Conservation (phyloP, 2,329 filamentous ascomycete genomes). For the Metarhizium anisopliae region DNA sequence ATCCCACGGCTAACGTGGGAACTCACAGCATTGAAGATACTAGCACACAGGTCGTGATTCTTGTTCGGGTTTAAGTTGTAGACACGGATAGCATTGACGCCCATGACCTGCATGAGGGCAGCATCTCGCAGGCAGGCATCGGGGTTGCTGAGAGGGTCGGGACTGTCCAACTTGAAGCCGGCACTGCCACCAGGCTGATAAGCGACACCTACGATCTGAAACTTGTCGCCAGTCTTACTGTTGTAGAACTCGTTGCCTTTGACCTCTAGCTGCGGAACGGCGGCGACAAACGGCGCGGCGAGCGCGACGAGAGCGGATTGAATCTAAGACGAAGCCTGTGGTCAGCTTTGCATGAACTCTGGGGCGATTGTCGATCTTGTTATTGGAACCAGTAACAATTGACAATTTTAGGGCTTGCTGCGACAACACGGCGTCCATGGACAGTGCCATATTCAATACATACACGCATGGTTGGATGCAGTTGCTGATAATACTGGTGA, state of each 20-base stretch:
- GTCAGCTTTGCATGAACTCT: background rate
- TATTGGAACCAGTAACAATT: background rate
- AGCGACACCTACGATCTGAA: constrained; percentile 59
- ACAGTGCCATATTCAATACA: constrained; percentile 2
- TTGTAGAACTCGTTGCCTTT: constrained; percentile 52
- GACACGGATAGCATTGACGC: constrained; percentile 60
- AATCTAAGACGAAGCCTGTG: constrained; percentile 15
- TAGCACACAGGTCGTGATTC: constrained; percentile 59
- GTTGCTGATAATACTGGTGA: background rate
- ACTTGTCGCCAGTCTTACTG: constrained; percentile 46
- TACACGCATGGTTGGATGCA: constrained; percentile 11
- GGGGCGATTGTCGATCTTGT: background rate
- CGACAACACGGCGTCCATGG: background rate
- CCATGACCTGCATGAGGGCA: constrained; percentile 54
- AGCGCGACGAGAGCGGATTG: constrained; percentile 42
- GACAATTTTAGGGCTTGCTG: background rate
- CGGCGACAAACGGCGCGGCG: constrained; percentile 42
- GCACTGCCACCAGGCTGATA: constrained; percentile 61
- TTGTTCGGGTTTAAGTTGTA: constrained; percentile 58
- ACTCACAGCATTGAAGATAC: constrained; percentile 54
- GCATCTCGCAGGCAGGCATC: constrained; percentile 54
- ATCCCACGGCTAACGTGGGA: background rate
- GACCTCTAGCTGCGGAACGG: constrained; percentile 49
- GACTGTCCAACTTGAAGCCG: constrained; percentile 43
- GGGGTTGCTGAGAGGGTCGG: constrained; percentile 52